Evolutionary conservation across 2,329 filamentous ascomycete species (phyloP).

Genomic region (Calcarisporium arbuscula): DNA sequence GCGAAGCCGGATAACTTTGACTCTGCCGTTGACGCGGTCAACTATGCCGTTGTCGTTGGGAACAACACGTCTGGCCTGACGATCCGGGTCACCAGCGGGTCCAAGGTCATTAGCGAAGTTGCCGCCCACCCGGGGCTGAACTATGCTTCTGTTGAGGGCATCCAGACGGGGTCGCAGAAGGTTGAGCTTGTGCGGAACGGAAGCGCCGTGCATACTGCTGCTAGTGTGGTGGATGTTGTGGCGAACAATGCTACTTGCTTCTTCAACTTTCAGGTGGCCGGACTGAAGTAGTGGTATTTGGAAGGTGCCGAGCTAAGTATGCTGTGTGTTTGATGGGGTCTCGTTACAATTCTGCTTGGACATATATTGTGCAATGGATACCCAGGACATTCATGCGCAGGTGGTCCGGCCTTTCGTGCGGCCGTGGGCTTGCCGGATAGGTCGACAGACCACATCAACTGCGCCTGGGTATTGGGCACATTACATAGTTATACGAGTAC

Average conservation of each 20-base stretch:
- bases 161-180: constrained; percentile 2
- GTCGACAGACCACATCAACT: no score
- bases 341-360: no score
- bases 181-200: constrained; percentile 6
- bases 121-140: constrained; percentile 4
- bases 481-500: no score
- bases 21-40: constrained; percentile 8
- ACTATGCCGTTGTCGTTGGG: constrained; percentile 6
- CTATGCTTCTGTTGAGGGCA: constrained; percentile 2
- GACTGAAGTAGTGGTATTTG: constrained; percentile 3
- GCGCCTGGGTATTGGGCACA: no score
- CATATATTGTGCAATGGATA: no score
- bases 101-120: constrained; percentile 3
- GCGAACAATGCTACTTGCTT: neutral
- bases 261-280: constrained; percentile 4
- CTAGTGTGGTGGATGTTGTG: constrained; percentile 2
- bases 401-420: no score
- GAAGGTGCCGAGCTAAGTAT: no score
- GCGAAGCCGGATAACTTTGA: constrained; percentile 3
- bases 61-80: neutral
- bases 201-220: neutral
- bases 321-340: no score
- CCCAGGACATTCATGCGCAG: no score
- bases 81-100: constrained; percentile 6
- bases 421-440: no score